Evolutionary conservation across 2,329 filamentous ascomycete genomes (phyloP), one percentile per base, ranked within the genome.

Genomic region (Cercospora sojina): DNA sequence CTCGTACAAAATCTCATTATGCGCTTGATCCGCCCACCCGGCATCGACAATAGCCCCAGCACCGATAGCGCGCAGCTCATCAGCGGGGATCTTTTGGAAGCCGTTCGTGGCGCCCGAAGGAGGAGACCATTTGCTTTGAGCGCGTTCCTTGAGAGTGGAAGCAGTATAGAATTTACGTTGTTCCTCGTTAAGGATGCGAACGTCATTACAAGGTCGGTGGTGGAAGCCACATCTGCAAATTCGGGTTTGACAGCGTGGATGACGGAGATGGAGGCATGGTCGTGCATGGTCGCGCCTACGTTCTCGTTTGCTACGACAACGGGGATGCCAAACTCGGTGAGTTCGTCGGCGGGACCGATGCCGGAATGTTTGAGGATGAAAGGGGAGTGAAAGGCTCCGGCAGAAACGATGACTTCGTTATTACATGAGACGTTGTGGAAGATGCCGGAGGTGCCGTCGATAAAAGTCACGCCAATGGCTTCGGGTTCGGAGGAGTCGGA

Each of bases 311-410:
- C 82, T 9, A 83, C 80, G n/a, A 88, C 70, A 0, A 85, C 77
- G 1, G 81, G 73, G 68, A 90, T 89, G 23, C 79, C 77, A 71
- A 85, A 82, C 64, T 80, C 79, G n/a, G 80, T 67, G 3, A 90
- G 81, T 69, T 87, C 83, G 0, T 78, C 74, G 8, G 77, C 72
- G 0, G 87, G 86, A 0, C 88, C 88, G 41, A 90, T 83, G 18
- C 88, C 88, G 51, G 82, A 86, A 3, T 89, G 83, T 78, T 88
- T 86, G 16, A 91, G 83, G 6, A 91, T 78, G 76, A 90, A 88
- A 5, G 87, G 87, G 2, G 84, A 84, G 77, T 89, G 87, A 76
- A 86, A 90, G 1, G 86, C 83, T 27, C 88, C 88, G 8, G 75
- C 82, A 12, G 80, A 75, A 51, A 83, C 66, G 65, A 83, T 81